Conservation (phyloP, 352 stramenopile species). For the Globisporangium megalacanthum region DNA sequence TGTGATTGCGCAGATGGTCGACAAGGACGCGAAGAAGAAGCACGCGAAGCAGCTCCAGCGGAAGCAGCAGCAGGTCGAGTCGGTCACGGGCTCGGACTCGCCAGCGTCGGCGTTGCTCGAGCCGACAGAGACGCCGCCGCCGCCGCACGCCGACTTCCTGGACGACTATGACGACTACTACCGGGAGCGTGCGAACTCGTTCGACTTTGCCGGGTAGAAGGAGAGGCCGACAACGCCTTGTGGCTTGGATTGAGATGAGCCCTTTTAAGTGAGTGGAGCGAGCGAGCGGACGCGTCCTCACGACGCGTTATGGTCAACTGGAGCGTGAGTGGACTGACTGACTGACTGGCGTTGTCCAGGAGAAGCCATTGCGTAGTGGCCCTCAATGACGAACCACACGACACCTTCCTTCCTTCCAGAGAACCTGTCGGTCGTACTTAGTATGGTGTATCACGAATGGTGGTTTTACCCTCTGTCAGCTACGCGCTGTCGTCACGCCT, state of each 20-base stretch:
- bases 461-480: too few relatives aligned
- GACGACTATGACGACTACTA: slow-evolving; percentile 47
- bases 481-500: background rate
- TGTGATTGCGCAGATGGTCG: slow-evolving; percentile 72
- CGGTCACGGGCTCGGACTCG: slow-evolving; percentile 13
- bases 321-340: background rate
- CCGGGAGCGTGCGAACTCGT: slow-evolving; percentile 47
- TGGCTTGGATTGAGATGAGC: too few relatives aligned
- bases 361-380: too few relatives aligned
- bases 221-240: background rate
- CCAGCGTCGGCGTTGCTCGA: slow-evolving; percentile 16
- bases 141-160: slow-evolving; percentile 35
- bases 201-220: slow-evolving; percentile 56
- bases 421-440: too few relatives aligned
- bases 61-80: slow-evolving; percentile 23
- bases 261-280: too few relatives aligned
- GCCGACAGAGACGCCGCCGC: slow-evolving; percentile 14
- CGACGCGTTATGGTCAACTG: too few relatives aligned
- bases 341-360: too few relatives aligned
- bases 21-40: slow-evolving; percentile 64
- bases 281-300: too few relatives aligned
- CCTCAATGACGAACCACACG: too few relatives aligned
- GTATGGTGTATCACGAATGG: too few relatives aligned
- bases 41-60: slow-evolving; percentile 33
- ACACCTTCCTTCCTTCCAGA: too few relatives aligned